Percentiles rank a stretch among this genome's conserved stretches.
These are phyloP conservation scores for Carpinus fangiana DNA, from an alignment of 306 rosid species.

Conservation along the genomic window DNA sequence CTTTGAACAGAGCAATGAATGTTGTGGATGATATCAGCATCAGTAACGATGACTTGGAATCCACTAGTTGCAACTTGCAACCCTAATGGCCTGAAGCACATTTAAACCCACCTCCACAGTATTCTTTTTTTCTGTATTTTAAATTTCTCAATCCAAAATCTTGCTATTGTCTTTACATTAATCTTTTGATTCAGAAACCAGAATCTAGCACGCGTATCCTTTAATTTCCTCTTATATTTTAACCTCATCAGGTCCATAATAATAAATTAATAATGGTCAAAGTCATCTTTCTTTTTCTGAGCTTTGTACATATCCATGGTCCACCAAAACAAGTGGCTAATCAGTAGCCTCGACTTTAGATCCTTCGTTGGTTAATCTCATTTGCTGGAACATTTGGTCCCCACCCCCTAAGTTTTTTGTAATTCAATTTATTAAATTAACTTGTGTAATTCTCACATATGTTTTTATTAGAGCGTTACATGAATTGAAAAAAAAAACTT, in stretches of 20 bases:
- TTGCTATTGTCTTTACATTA: background rate
- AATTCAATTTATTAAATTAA: too few species aligned
- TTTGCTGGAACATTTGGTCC: background rate
- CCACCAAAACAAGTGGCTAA: slow-evolving; percentile 36
- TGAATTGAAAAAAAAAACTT: background rate
- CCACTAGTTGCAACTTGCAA: background rate
- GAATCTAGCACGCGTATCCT: background rate
- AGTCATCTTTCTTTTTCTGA: slow-evolving; percentile 31
- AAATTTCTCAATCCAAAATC: background rate
- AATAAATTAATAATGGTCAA: background rate
- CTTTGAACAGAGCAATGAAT: background rate
- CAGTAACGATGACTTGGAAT: background rate
- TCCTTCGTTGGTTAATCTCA: background rate
- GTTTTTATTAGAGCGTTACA: too few species aligned
- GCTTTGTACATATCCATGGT: slow-evolving; percentile 20
- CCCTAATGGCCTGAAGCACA: background rate
- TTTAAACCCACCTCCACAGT: background rate
- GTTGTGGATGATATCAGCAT: background rate
- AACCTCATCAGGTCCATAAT: background rate
- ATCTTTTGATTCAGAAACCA: background rate
- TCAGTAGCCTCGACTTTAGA: slow-evolving; percentile 14
- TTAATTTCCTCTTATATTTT: background rate
- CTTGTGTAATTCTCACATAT: too few species aligned
- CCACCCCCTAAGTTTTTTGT: too few species aligned
- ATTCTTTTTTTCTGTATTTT: background rate